Evolutionary conservation across 2,329 filamentous ascomycete genomes (phyloP).

Genomic region (Diaporthe amygdali): DNA sequence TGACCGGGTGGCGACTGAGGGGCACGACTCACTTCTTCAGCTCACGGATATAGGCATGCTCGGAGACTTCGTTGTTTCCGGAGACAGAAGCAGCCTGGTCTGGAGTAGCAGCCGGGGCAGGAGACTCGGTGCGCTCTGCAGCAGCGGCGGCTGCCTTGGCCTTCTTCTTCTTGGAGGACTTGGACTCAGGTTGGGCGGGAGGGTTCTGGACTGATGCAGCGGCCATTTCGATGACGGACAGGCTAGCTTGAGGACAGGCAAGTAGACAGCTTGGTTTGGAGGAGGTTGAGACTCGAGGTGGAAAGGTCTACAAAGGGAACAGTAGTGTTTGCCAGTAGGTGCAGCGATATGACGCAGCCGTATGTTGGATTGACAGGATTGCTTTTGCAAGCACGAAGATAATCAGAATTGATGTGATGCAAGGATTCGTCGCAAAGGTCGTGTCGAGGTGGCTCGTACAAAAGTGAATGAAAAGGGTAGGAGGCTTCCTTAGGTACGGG

Average conservation of each 20-base stretch:
- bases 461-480: neutral
- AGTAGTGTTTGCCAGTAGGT: neutral
- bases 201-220: slow-evolving; percentile 67
- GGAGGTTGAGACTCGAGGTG: neutral
- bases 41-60: slow-evolving; percentile 85
- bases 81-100: slow-evolving; percentile 55
- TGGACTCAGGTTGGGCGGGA: slow-evolving; percentile 64
- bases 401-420: neutral
- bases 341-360: neutral
- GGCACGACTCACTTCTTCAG: slow-evolving; percentile 76
- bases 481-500: slow-evolving; percentile 15
- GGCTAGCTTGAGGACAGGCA: neutral
- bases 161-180: slow-evolving; percentile 74
- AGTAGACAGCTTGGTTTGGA: neutral
- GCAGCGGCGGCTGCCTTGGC: slow-evolving; percentile 47
- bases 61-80: slow-evolving; percentile 63
- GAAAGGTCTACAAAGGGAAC: neutral
- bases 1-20: neutral
- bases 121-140: slow-evolving; percentile 56
- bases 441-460: slow-evolving; percentile 2
- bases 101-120: slow-evolving; percentile 55
- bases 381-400: neutral
- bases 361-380: neutral
- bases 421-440: neutral
- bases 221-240: slow-evolving; percentile 60